Evolutionary conservation across 73 alveolate species (phyloP).

Genomic region (Uronychia binucleata): DNA sequence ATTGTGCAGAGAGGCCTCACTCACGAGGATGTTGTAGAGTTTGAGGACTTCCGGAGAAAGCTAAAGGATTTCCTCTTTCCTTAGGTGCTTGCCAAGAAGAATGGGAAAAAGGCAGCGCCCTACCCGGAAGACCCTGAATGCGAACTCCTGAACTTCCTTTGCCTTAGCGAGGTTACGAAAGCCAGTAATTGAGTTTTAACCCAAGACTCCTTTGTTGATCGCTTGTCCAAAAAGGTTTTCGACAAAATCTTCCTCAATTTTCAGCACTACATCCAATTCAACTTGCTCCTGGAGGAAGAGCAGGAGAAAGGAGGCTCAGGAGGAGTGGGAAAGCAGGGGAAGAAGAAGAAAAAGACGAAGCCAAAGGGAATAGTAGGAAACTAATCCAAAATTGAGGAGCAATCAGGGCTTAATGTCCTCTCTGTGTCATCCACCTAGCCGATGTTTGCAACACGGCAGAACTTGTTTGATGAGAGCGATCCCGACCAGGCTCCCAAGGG

Average conservation of each 20-base stretch:
- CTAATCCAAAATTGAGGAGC: not conserved
- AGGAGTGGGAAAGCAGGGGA: not conserved
- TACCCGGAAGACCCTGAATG: not conserved
- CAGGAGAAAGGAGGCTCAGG: not conserved
- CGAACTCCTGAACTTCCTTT: not conserved
- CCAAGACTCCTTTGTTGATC: not conserved
- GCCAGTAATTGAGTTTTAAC: not conserved
- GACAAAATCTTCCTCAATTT: not conserved
- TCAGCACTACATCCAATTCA: not conserved
- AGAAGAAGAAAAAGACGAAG: not conserved
- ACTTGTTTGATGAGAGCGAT: not conserved
- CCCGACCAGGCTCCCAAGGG: not conserved
- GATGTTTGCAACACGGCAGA: not conserved
- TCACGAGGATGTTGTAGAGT: not conserved
- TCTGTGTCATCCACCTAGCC: not conserved
- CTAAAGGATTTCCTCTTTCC: not conserved
- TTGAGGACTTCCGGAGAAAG: not conserved
- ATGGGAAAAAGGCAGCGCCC: not conserved
- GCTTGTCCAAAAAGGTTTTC: not conserved
- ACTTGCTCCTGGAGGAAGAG: not conserved
- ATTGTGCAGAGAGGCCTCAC: not conserved
- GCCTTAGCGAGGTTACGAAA: not conserved
- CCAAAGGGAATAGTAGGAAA: not conserved
- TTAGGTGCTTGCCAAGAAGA: not conserved
- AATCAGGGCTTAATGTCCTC: not conserved